phyloP scores from a whole-genome alignment of 202 grass and related monocot species.

The Saccharum hybrid region DNA sequence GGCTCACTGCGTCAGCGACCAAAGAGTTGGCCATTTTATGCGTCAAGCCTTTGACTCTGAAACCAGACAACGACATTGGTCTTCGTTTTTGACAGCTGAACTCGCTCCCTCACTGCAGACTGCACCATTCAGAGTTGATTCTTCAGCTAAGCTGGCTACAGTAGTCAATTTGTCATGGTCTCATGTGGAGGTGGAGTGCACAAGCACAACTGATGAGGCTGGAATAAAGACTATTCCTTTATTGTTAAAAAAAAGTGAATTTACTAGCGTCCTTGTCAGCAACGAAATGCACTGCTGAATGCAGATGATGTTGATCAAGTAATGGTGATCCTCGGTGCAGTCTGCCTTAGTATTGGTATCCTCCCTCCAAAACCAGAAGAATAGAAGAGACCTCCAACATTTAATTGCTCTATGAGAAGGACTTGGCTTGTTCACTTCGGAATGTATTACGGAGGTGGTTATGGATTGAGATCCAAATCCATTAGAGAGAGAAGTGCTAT shows the following conservation, averaged over 20 bases:
- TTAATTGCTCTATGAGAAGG: not conserved
- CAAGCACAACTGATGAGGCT: not conserved
- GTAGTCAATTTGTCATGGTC: conserved; percentile 14
- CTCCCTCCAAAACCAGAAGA: not conserved
- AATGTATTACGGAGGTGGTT: no score
- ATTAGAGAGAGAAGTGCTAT: no score
- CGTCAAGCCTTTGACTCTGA: conserved; percentile 39
- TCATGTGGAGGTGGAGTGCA: not conserved
- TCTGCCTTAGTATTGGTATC: not conserved
- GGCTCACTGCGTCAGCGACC: conserved; percentile 10
- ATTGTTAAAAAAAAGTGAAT: no score
- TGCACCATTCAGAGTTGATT: conserved; percentile 30
- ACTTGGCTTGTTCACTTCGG: not conserved
- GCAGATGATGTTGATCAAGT: not conserved
- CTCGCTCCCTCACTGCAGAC: not conserved
- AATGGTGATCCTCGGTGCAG: not conserved
- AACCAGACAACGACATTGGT: conserved; percentile 6
- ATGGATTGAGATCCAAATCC: not conserved
- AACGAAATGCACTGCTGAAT: not conserved
- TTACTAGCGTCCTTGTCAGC: not conserved
- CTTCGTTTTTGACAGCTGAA: not conserved
- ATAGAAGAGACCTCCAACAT: not conserved
- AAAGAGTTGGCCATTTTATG: not conserved
- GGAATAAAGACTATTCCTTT: not conserved
- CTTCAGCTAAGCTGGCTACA: conserved; percentile 34